These are phyloP conservation scores for Ogataea corticis DNA, from an alignment of 805 yeast species.

Conservation along the genomic window DNA sequence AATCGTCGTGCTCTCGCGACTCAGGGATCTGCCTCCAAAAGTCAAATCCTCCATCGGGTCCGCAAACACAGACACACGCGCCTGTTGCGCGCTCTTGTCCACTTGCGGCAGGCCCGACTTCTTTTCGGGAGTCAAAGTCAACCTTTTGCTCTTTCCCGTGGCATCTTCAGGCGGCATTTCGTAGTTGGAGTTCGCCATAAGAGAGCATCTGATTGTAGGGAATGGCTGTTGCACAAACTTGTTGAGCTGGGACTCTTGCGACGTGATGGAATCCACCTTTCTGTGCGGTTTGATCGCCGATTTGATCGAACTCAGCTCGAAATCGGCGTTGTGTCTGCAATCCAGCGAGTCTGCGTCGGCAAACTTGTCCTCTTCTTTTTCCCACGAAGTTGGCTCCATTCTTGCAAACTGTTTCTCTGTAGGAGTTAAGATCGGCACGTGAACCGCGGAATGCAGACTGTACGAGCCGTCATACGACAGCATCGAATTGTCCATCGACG, in stretches of 20 bases:
- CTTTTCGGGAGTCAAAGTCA: slow-evolving; percentile 31
- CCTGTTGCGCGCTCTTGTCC: background rate
- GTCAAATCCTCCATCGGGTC: slow-evolving; percentile 28
- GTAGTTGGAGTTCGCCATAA: slow-evolving; percentile 29
- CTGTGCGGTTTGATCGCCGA: slow-evolving; percentile 28
- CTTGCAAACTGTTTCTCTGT: slow-evolving; percentile 20
- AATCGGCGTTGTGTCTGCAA: background rate
- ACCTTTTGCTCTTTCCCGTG: slow-evolving; percentile 13
- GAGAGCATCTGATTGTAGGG: slow-evolving; percentile 28
- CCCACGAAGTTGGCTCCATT: slow-evolving; percentile 1
- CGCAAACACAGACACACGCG: slow-evolving; percentile 26
- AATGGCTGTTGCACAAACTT: slow-evolving; percentile 20
- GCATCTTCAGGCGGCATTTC: slow-evolving; percentile 28
- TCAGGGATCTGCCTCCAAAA: slow-evolving; percentile 4
- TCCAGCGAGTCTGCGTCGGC: slow-evolving; percentile 32
- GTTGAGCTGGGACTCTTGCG: slow-evolving; percentile 25
- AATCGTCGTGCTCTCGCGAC: slow-evolving; percentile 20
- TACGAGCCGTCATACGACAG: slow-evolving; percentile 30
- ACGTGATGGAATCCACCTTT: slow-evolving; percentile 28
- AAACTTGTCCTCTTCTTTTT: slow-evolving; percentile 22
- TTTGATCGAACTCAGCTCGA: slow-evolving; percentile 13
- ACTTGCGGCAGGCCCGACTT: slow-evolving; percentile 6
- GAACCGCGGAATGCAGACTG: slow-evolving; percentile 35
- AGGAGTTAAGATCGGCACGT: slow-evolving; percentile 30
- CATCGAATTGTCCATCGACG: slow-evolving; percentile 28